Evolutionary conservation across 352 stramenopile species (phyloP).

Genomic region (Pythium utonaiense): DNA sequence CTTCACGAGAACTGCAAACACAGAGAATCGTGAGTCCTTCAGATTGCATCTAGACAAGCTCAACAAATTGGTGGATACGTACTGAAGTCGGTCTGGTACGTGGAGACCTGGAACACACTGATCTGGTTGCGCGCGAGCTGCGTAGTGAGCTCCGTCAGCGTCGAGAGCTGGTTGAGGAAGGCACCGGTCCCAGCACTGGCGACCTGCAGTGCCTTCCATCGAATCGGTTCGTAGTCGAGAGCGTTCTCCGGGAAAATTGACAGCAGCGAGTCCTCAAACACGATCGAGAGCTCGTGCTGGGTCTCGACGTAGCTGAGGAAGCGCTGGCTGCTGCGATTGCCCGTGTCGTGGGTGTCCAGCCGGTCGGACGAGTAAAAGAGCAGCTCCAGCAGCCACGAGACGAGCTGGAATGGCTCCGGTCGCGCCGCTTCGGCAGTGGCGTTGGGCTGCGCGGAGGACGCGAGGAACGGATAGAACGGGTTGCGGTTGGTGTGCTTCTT

Average conservation of each 20-base stretch:
- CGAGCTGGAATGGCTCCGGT: slow-evolving; percentile 24
- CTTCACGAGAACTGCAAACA: slow-evolving; percentile 48
- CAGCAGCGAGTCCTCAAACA: slow-evolving; percentile 50
- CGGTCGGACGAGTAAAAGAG: slow-evolving; percentile 42
- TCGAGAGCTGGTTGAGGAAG: slow-evolving; percentile 50
- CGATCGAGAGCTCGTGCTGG: slow-evolving; percentile 63
- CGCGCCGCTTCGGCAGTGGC: neutral
- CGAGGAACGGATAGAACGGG: slow-evolving; percentile 26
- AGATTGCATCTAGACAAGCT: neutral
- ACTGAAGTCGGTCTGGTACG: slow-evolving; percentile 72
- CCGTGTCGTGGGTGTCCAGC: neutral
- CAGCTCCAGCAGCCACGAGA: slow-evolving; percentile 47
- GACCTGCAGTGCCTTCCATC: slow-evolving; percentile 63
- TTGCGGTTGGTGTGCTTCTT: slow-evolving; percentile 30
- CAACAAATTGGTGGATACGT: neutral
- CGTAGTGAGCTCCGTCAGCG: slow-evolving; percentile 59
- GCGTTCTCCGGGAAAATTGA: slow-evolving; percentile 28
- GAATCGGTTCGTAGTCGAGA: slow-evolving; percentile 46
- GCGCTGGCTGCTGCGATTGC: slow-evolving; percentile 10
- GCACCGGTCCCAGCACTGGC: slow-evolving; percentile 46
- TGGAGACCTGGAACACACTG: slow-evolving; percentile 72
- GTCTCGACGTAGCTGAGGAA: slow-evolving; percentile 71
- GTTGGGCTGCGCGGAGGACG: neutral
- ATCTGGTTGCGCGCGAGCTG: slow-evolving; percentile 44
- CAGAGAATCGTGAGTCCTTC: neutral